Base-by-base conservation (phyloP, 441 rosid genomes). In the Croton setiger region DNA sequence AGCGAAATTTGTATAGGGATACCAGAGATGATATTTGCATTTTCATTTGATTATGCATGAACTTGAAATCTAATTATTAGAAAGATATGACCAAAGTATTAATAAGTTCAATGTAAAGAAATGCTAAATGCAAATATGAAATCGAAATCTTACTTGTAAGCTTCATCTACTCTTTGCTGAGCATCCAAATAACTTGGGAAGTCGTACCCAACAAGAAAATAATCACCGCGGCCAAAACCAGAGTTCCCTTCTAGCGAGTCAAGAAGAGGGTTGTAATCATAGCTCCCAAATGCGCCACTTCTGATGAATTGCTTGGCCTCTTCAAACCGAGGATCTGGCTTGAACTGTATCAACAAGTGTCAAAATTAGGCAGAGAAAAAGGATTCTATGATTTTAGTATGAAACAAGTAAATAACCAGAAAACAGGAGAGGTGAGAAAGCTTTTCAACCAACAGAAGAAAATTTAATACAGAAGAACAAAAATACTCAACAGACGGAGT, bases 161-260 rank as follows among this genome's bases (percentile, higher is more conserved):
- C 88, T 75, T 85, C 85, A 72, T 93, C 97, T 45, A 89, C 93
- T 68, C 80, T 83, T 73, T 84, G 87, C 77, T 91, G 98, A 62
- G 98, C 83, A 51, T 91, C 97, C 87, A 88, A 76, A 79, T 89
- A 93, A 80, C 89, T 80, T 4, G 93, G 80, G 73, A 93, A 93
- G 81, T 93, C 98, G 64, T 87, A 75, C 36, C 98, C 97, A 62
- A 93, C 96, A 52, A 93, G 88, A 74, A 93, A 93, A 77, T 91
- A 93, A 70, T 93, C 98, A 52, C 98, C 98, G 39, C 90, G 96
- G 13, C 98, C 96, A 53, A 76, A 93, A 62, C 98, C 97, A 21
- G 97, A 80, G 80, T 93, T 85, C 20, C 97, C 96, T 64, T 93
- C 98, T 18, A 93, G 83, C 63, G 97, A 93, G 20, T 87, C 97